phyloP scores from a whole-genome alignment of 2,329 filamentous ascomycete genomes.

The Lecanicillium sp. region DNA sequence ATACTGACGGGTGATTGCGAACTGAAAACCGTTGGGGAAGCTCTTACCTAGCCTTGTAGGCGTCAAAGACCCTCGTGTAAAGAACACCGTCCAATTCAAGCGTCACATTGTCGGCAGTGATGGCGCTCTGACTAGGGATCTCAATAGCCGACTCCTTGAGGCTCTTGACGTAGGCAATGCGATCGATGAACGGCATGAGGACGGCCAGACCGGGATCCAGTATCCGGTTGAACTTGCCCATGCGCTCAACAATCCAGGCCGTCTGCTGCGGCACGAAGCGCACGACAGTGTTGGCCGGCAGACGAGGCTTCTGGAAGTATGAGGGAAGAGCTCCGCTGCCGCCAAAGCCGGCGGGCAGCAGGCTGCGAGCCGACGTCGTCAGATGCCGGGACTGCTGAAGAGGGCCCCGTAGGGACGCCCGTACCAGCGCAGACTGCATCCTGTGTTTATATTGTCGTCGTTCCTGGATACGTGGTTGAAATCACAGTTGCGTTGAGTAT shows the following conservation, averaged over 20 bases:
- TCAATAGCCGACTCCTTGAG: conserved; percentile 95
- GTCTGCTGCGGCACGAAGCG: conserved; percentile 99
- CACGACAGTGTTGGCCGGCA: conserved; percentile 90
- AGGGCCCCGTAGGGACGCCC: conserved; percentile 23
- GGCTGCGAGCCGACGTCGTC: conserved; percentile 25
- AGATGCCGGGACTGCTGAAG: conserved; percentile 23
- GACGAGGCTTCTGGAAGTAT: conserved; percentile 70
- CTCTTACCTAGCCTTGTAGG: conserved; percentile 86
- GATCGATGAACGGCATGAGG: conserved; percentile 83
- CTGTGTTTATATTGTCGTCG: conserved; percentile 1
- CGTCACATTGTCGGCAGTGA: conserved; percentile 97
- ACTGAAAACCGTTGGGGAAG: neutral
- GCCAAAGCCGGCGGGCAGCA: conserved; percentile 29
- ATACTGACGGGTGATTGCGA: neutral
- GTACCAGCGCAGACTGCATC: conserved; percentile 26
- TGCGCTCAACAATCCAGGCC: conserved; percentile 98
- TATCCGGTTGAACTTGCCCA: conserved; percentile 95
- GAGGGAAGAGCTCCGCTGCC: conserved; percentile 43
- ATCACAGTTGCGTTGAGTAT: neutral
- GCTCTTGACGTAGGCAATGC: conserved; percentile 96
- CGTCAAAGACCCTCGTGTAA: conserved; percentile 94
- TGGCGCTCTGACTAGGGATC: conserved; percentile 95
- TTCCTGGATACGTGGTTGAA: neutral
- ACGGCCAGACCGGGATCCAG: conserved; percentile 87
- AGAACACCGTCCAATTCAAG: conserved; percentile 92